Conservation (phyloP, 306 rosid genomes). For the Trichosanthes cucumerina region DNA sequence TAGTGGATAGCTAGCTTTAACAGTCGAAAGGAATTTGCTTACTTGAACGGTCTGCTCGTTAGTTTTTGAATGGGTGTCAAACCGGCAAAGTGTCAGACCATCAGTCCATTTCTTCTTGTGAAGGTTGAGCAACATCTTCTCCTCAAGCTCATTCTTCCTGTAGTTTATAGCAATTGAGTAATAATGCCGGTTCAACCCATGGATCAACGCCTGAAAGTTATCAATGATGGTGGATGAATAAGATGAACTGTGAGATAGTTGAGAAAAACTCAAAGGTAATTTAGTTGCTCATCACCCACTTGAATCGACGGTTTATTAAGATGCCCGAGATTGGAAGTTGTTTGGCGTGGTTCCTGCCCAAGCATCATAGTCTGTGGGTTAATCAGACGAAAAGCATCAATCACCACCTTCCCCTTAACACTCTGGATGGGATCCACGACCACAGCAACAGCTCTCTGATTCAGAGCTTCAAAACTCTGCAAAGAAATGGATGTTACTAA, state of each 20-base stretch:
- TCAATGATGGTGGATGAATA: not conserved
- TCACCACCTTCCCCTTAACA: slow-evolving; percentile 90
- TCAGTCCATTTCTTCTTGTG: slow-evolving; percentile 94
- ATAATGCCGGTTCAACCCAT: slow-evolving; percentile 83
- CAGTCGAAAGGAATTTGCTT: not conserved
- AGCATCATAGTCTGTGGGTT: slow-evolving; percentile 94
- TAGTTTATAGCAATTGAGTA: slow-evolving; percentile 80
- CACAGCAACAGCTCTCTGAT: slow-evolving; percentile 88
- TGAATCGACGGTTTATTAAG: slow-evolving; percentile 86
- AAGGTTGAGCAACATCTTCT: slow-evolving; percentile 85
- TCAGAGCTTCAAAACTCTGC: slow-evolving; percentile 88
- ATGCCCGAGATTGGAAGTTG: slow-evolving; percentile 89
- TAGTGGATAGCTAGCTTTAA: not conserved
- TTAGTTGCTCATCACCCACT: slow-evolving; percentile 32
- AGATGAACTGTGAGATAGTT: slow-evolving; percentile 6
- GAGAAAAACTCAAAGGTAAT: not conserved
- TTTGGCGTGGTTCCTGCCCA: slow-evolving; percentile 86
- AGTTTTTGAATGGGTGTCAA: slow-evolving; percentile 78
- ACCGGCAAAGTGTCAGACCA: slow-evolving; percentile 59
- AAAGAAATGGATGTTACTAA: not conserved
- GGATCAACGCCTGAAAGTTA: slow-evolving; percentile 63
- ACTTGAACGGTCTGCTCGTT: slow-evolving; percentile 86
- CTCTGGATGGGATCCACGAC: slow-evolving; percentile 94
- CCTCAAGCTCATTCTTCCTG: slow-evolving; percentile 82
- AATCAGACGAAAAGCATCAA: slow-evolving; percentile 86